phyloP scores from a whole-genome alignment of 140 eudicot genomes.

The Cichorium intybus region DNA sequence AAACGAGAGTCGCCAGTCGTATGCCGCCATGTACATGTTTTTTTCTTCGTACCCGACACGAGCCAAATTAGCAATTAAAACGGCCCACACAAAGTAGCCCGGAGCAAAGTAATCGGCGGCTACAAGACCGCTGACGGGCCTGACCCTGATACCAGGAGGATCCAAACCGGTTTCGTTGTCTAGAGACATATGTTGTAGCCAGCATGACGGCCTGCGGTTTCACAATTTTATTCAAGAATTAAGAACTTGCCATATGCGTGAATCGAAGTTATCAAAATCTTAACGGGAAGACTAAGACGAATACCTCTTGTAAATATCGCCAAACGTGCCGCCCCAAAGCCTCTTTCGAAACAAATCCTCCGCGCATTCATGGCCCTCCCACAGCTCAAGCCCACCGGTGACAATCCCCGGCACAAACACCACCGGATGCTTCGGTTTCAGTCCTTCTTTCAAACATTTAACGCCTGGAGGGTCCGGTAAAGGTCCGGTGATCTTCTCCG shows the following conservation, averaged over 20 bases:
- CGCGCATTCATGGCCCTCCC: constrained; percentile 90
- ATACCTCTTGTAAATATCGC: constrained; percentile 81
- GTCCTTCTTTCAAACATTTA: constrained; percentile 58
- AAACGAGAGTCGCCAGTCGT: constrained; percentile 94
- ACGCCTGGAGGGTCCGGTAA: constrained; percentile 88
- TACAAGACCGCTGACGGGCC: constrained; percentile 89
- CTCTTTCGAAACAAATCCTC: constrained; percentile 73
- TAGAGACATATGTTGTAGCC: constrained; percentile 93
- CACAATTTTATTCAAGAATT: neutral
- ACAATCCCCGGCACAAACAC: constrained; percentile 90
- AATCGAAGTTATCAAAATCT: neutral
- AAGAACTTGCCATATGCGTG: neutral
- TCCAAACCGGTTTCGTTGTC: constrained; percentile 90
- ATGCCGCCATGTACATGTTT: constrained; percentile 95
- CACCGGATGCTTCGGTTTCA: constrained; percentile 77
- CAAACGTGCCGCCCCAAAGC: constrained; percentile 93
- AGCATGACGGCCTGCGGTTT: constrained; percentile 73
- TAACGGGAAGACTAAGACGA: neutral
- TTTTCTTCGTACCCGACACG: constrained; percentile 94
- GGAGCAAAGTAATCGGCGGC: constrained; percentile 98
- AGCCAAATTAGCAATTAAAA: constrained; percentile 90
- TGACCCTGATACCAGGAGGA: constrained; percentile 74
- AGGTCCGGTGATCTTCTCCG: constrained; percentile 86
- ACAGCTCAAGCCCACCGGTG: constrained; percentile 81
- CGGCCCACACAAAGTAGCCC: constrained; percentile 99